Base-by-base conservation (phyloP, 2,329 filamentous ascomycete genomes). In the Xenoacremonium recifei region DNA sequence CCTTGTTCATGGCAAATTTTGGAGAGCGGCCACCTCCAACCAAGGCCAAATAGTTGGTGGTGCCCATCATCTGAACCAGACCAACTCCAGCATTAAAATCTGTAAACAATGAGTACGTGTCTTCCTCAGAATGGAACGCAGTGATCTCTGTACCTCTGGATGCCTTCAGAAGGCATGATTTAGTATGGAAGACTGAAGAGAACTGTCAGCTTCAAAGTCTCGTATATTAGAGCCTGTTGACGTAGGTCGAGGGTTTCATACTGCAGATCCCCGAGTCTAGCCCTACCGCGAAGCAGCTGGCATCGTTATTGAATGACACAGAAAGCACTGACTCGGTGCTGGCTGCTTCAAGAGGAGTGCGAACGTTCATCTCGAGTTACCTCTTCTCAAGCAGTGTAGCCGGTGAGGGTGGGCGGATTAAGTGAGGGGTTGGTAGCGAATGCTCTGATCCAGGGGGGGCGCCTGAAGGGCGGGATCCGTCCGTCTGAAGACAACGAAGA, bases 1-100 rank as follows among this genome's bases (percentile, higher is more conserved):
- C 88, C 74, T 95, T 95, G 67, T 91, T 95, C 61, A 86, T 85
- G 12, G 89, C 84, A 57, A 89, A 93, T 59, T 92, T 92, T 39
- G 91, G 89, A 45, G 84, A 82, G 55, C 80, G 86, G 36, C 93
- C 90, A 54, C 92, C 92, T 50, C 91, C 91, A 41, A 96, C 89
- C 9, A 97, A 77, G 20, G 89, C 92, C 25, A 96, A 75, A 63
- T 91, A 95, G 68, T 92, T 91, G 39, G 88, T 84, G 53, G 83
- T 86, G 33, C 87, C 87, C 63, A 96, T 83, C 87, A 96, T 93
- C 64, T 90, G 85, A 19, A 85, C 87, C 30, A 89, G 75, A 30
- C 86, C 88, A 50, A 96, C 82, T 35, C 90, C 89, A 15, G 85
- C 88, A 62, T 87, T 87, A 70, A 90, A 89, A 56, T 87, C 84